Conservation (phyloP, 768 basidiomycete genomes). For the Boletus edulis region DNA sequence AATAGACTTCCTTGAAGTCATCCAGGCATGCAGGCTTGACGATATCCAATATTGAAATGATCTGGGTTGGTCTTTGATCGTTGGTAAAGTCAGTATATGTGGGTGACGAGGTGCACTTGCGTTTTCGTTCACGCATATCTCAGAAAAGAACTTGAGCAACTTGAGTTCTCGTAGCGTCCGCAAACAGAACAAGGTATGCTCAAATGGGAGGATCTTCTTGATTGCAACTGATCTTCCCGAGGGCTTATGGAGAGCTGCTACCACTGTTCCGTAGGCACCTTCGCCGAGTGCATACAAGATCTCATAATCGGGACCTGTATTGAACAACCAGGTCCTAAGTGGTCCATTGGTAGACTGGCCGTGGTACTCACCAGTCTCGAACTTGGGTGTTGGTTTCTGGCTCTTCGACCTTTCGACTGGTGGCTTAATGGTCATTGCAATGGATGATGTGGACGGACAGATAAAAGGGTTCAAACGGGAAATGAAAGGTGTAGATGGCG, state of each 20-base stretch:
- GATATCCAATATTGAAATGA: constrained; percentile 91
- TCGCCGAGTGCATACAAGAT: constrained; percentile 75
- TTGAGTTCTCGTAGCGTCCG: constrained; percentile 91
- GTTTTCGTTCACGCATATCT: constrained; percentile 78
- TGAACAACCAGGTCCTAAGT: constrained; percentile 6
- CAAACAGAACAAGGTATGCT: constrained; percentile 89
- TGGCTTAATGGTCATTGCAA: constrained; percentile 4
- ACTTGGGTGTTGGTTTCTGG: constrained; percentile 67
- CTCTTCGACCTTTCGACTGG: constrained; percentile 36
- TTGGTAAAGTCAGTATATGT: not conserved
- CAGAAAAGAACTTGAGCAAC: constrained; percentile 81
- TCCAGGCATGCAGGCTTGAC: constrained; percentile 75
- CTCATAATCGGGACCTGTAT: constrained; percentile 67
- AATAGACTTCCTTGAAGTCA: constrained; percentile 86
- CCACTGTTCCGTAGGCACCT: constrained; percentile 90
- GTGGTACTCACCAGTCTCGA: constrained; percentile 56
- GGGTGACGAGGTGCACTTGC: constrained; percentile 35
- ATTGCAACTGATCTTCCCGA: constrained; percentile 86
- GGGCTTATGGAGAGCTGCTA: constrained; percentile 81
- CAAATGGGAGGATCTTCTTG: constrained; percentile 94
- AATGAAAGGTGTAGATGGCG: not conserved
- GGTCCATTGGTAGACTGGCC: not conserved
- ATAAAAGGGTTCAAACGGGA: not conserved
- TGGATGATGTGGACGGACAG: not conserved
- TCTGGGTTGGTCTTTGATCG: constrained; percentile 41